phyloP scores from a whole-genome alignment of 495 filamentous ascomycete species.

The Penicillium dipodomyicola region DNA sequence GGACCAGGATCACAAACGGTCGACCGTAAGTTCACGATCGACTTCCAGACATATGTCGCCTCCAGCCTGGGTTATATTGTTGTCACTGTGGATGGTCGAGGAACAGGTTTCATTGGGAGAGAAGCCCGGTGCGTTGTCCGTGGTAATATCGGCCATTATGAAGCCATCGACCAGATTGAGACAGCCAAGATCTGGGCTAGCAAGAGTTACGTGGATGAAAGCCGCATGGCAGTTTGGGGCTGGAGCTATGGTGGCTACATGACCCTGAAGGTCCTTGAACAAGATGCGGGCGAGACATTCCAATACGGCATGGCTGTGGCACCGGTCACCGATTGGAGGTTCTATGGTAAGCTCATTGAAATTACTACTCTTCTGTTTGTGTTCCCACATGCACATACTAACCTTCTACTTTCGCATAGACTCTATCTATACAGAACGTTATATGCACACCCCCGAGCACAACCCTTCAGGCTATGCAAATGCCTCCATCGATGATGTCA shows the following conservation, averaged over 20 bases:
- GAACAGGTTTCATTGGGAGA: constrained; percentile 88
- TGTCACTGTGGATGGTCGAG: constrained; percentile 90
- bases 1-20: constrained; percentile 89
- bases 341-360: constrained; percentile 58
- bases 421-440: constrained; percentile 92
- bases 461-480: constrained; percentile 76
- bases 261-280: constrained; percentile 93
- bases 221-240: constrained; percentile 90
- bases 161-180: constrained; percentile 87
- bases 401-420: constrained; percentile 44
- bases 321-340: constrained; percentile 95
- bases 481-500: constrained; percentile 67
- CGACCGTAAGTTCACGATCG: constrained; percentile 73
- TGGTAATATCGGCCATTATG: constrained; percentile 78
- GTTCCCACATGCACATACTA: background rate
- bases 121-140: constrained; percentile 77
- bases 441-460: constrained; percentile 88
- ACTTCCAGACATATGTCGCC: constrained; percentile 89
- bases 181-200: constrained; percentile 81
- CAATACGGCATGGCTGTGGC: constrained; percentile 97
- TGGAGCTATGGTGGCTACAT: constrained; percentile 98
- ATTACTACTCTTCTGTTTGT: background rate
- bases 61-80: constrained; percentile 89
- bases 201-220: constrained; percentile 80
- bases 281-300: constrained; percentile 86